phyloP scores from a whole-genome alignment of 2,329 filamentous ascomycete genomes.

The Exutisphaerella laricina region DNA sequence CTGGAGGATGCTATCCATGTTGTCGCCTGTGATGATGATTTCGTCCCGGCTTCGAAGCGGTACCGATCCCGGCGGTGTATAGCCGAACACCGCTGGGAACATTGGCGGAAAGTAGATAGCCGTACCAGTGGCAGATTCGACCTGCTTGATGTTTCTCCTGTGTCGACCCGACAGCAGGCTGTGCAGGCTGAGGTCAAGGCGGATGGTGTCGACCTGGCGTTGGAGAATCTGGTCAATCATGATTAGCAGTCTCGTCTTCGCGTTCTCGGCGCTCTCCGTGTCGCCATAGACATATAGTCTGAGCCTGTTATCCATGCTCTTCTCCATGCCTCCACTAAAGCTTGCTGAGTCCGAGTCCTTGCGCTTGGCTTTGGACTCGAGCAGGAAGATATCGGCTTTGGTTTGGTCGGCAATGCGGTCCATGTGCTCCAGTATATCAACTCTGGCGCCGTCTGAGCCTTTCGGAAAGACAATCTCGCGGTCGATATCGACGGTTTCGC shows the following conservation, averaged over 20 bases:
- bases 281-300: slow-evolving; percentile 93
- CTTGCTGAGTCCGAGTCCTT: slow-evolving; percentile 73
- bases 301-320: slow-evolving; percentile 79
- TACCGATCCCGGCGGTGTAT: slow-evolving; percentile 70
- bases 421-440: slow-evolving; percentile 73
- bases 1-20: slow-evolving; percentile 71
- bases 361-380: slow-evolving; percentile 70
- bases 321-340: slow-evolving; percentile 69
- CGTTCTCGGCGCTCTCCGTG: slow-evolving; percentile 90
- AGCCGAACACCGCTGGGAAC: slow-evolving; percentile 87
- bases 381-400: slow-evolving; percentile 91
- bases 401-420: slow-evolving; percentile 83
- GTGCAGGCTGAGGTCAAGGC: slow-evolving; percentile 80
- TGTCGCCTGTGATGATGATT: slow-evolving; percentile 92
- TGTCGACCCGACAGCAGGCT: slow-evolving; percentile 89
- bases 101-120: slow-evolving; percentile 97
- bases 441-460: slow-evolving; percentile 53
- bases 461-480: slow-evolving; percentile 77
- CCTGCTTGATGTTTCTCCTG: slow-evolving; percentile 94
- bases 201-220: slow-evolving; percentile 69
- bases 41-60: slow-evolving; percentile 77
- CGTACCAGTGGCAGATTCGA: slow-evolving; percentile 90
- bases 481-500: slow-evolving; percentile 88
- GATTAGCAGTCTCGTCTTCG: slow-evolving; percentile 91
- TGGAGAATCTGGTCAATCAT: slow-evolving; percentile 91